Conservation (phyloP, 495 filamentous ascomycete species). For the Chaetomium tenue region DNA sequence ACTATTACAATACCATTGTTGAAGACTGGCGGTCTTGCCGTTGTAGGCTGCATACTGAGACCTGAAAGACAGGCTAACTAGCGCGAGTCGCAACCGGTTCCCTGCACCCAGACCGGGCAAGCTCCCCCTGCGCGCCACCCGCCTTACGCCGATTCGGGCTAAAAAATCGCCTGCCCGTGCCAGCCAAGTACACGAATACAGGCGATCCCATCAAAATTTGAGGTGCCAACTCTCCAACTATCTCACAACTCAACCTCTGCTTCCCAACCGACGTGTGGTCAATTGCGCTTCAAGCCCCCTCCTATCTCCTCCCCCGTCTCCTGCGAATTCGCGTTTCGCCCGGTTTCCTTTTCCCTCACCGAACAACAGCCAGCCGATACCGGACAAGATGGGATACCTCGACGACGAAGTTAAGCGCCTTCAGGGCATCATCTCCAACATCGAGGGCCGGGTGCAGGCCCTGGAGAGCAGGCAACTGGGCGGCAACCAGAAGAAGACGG, state of each 20-base stretch:
- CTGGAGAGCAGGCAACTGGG: conserved; percentile 63
- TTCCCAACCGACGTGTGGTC: conserved; percentile 23
- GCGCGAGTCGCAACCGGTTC: conserved; percentile 16
- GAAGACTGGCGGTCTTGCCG: too few species aligned
- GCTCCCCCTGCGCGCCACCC: conserved; percentile 12
- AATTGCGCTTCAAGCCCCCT: conserved; percentile 27
- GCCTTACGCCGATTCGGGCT: neutral
- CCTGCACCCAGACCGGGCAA: neutral
- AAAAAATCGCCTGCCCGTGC: conserved; percentile 25
- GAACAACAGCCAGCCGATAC: conserved; percentile 28
- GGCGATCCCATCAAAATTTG: conserved; percentile 33
- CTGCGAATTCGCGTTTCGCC: conserved; percentile 23
- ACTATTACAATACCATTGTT: too few species aligned
- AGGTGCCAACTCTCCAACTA: conserved; percentile 13
- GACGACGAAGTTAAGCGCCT: conserved; percentile 75
- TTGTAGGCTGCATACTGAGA: neutral
- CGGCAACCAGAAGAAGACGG: conserved; percentile 44
- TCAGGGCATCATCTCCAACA: conserved; percentile 72
- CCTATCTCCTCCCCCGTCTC: conserved; percentile 19
- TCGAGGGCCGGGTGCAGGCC: conserved; percentile 78
- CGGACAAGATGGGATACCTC: conserved; percentile 74
- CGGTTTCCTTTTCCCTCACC: conserved; percentile 23
- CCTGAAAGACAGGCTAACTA: neutral
- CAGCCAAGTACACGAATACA: conserved; percentile 15
- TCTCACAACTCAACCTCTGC: conserved; percentile 16